Base-by-base conservation (phyloP, 805 yeast genomes). In the Wickerhamomyces tratensis region DNA sequence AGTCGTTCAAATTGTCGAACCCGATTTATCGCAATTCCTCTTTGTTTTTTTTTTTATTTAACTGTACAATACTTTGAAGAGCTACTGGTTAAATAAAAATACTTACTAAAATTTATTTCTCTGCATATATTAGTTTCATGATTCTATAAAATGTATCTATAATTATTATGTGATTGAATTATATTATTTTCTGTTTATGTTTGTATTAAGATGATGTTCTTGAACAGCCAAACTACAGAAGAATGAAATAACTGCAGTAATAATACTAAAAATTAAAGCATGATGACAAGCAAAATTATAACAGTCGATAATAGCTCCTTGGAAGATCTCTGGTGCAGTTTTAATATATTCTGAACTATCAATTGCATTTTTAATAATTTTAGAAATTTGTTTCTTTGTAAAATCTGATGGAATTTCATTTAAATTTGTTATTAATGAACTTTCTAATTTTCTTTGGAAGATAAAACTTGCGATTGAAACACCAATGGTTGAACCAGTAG, bases 401-500 rank as follows among this genome's bases (percentile, higher is more conserved):
- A 40, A 55, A 4, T 42, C 50, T 5, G 49, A 44, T 10, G 47
- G 49, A n/a, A 54, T 37, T 0, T 44, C 37, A n/a, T 46, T 43
- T 5, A 59, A 37, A 5, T 50, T 57, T 9, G 35, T 46, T 9
- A 38, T 47, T 33, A 74, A 57, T 30, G 56, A 45, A 13, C 44
- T 31, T 10, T 50, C 47, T 42, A 82, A 64, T 9, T 66, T 55
- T 40, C 67, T 66, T 53, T 77, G 83, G 64, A 82, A 83, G 27
- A 82, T 65, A 4, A 87, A 79, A 20, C 83, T 72, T 0, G 85
- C 79, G 11, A 79, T 51, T 1, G 89, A 67, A 13, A 86, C 88
- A 35, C 95, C 95, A 39, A 86, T 61, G 0, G 93, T 83, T n/a
- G 91, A 82, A 0, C 95, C 95, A 1, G 88, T 80, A 9, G 91